Evolutionary conservation across 129 eudicot genomes (phyloP).

Genomic region (Helichrysum umbraculigerum): DNA sequence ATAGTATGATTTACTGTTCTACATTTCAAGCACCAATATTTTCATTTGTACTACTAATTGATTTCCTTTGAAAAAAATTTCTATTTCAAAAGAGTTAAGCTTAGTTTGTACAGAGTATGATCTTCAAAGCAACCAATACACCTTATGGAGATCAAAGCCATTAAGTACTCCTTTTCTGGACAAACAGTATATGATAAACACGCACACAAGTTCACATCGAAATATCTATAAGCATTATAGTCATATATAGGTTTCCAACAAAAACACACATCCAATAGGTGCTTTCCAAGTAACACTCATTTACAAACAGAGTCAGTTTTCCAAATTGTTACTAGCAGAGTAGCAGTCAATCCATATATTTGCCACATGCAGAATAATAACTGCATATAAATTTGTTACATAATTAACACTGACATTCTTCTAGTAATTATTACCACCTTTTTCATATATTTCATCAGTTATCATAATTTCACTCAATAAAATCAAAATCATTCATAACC

Average conservation of each 20-base stretch:
- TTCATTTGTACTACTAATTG: too few species aligned
- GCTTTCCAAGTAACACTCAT: background rate
- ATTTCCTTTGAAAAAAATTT: background rate
- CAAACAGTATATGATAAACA: background rate
- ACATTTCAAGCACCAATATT: too few species aligned
- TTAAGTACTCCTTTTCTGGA: conserved; percentile 18
- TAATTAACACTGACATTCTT: background rate
- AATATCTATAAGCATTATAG: background rate
- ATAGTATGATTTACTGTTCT: too few species aligned
- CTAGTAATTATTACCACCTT: background rate
- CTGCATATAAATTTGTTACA: background rate
- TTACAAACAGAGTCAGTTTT: too few species aligned
- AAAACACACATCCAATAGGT: background rate
- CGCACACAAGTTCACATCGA: background rate
- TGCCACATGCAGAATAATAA: background rate
- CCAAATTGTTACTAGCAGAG: background rate
- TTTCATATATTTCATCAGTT: background rate
- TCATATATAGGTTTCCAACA: background rate
- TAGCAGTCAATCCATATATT: background rate
- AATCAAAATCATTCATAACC: background rate
- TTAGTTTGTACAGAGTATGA: too few species aligned
- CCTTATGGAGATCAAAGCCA: conserved; percentile 6
- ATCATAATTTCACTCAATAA: background rate
- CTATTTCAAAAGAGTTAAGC: background rate
- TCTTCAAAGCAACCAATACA: conserved; percentile 7